phyloP scores from a whole-genome alignment of 129 eudicot species.

The Heracleum sosnowskyi region DNA sequence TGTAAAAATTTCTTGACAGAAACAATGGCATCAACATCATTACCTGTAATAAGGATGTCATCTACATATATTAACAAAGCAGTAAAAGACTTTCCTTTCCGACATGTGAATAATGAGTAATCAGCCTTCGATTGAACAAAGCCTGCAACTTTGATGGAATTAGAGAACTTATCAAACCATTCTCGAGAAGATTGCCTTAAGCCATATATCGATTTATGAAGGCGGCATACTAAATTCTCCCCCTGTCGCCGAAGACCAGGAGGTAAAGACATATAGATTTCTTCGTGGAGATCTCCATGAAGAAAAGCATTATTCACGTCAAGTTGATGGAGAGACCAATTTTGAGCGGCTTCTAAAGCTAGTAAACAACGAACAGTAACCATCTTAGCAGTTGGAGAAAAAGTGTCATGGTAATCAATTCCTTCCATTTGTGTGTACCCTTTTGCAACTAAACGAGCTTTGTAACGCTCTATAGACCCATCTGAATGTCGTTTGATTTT shows the following conservation, averaged over 20 bases:
- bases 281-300: neutral
- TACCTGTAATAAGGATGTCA: neutral
- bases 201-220: neutral
- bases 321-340: neutral
- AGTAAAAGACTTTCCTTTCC: neutral
- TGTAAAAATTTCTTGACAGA: conserved; percentile 7
- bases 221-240: neutral
- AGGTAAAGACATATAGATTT: conserved; percentile 1
- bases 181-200: conserved; percentile 6
- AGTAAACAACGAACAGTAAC: conserved; percentile 1
- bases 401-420: neutral
- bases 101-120: conserved; percentile 13
- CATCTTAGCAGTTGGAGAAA: neutral
- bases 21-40: neutral
- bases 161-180: conserved; percentile 7
- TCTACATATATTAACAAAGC: neutral
- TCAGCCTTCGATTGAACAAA: conserved; percentile 5
- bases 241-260: neutral
- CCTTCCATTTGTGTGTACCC: neutral
- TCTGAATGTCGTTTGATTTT: no score
- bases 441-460: no score
- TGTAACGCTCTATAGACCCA: no score
- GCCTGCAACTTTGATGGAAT: neutral
- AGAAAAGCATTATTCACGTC: no score
- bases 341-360: neutral